Evolutionary conservation across 2,329 filamentous ascomycete species (phyloP).

Genomic region (Sporothrix variecibatus): DNA sequence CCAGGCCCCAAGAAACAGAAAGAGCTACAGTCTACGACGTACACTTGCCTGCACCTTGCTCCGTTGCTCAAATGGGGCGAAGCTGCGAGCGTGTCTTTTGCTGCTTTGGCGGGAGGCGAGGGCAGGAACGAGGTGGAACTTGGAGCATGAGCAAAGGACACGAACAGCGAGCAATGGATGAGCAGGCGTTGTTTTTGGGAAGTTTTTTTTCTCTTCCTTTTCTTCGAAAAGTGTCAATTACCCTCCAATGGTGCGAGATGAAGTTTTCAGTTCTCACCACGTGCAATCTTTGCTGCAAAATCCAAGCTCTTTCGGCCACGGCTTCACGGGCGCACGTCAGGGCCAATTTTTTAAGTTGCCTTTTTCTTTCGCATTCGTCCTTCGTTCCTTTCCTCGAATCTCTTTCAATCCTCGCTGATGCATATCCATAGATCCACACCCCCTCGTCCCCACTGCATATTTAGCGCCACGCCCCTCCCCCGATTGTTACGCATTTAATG

Average conservation of each 20-base stretch:
- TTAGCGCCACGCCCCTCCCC: slow-evolving; percentile 16
- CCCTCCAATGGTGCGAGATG: not conserved
- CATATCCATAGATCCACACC: slow-evolving; percentile 17
- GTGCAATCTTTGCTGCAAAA: not conserved
- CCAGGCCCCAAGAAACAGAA: not conserved
- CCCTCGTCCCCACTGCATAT: not conserved
- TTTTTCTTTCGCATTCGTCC: not conserved
- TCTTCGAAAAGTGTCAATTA: not conserved
- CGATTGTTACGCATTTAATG: slow-evolving; percentile 14
- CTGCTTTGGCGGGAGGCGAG: slow-evolving; percentile 1
- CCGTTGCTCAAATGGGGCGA: slow-evolving; percentile 9
- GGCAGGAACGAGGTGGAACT: not conserved
- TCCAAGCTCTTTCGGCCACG: not conserved
- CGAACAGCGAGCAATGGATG: not conserved
- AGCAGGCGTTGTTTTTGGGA: not conserved
- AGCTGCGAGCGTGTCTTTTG: not conserved
- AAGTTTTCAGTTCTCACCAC: not conserved
- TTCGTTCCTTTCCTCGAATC: not conserved
- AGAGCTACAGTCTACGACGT: not conserved
- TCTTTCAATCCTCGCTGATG: slow-evolving; percentile 11
- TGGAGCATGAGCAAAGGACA: not conserved
- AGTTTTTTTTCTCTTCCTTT: not conserved
- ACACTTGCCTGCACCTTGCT: not conserved
- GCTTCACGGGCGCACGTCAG: not conserved
- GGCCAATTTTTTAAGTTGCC: not conserved